Percentiles rank a stretch among this genome's conserved stretches.
Conservation (phyloP, 2,329 filamentous ascomycete genomes). For the Alternaria angustiovoidea region DNA sequence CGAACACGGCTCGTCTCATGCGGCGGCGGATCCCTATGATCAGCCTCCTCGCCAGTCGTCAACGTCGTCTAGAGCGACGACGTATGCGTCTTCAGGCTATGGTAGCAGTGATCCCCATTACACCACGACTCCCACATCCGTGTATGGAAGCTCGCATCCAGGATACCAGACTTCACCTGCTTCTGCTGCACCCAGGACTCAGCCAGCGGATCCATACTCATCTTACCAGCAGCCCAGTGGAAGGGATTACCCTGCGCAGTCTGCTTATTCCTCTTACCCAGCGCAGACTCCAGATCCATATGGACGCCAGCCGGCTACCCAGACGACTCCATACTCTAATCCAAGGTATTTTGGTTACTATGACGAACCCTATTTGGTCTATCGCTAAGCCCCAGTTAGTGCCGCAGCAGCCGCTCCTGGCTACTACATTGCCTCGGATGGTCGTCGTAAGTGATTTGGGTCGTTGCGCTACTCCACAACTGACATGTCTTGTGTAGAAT, state of each 20-base stretch:
- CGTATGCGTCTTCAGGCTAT: constrained; percentile 30
- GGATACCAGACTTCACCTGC: constrained; percentile 37
- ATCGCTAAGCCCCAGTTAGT: constrained; percentile 51
- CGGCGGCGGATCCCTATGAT: constrained; percentile 28
- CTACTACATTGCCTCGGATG: constrained; percentile 51
- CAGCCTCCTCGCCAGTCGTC: constrained; percentile 21
- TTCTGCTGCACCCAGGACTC: constrained; percentile 40
- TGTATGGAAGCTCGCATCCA: constrained; percentile 37
- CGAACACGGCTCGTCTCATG: constrained; percentile 21
- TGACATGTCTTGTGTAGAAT: constrained; percentile 40
- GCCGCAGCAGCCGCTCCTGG: constrained; percentile 42
- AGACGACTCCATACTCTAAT: constrained; percentile 32
- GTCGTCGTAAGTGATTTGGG: constrained; percentile 45
- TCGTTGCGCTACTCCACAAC: constrained; percentile 11
- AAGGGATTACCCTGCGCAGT: constrained; percentile 34
- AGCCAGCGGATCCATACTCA: constrained; percentile 44
- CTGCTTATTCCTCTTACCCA: constrained; percentile 39
- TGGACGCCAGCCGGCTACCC: constrained; percentile 30
- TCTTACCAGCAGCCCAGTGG: constrained; percentile 36
- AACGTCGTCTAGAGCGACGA: constrained; percentile 22
- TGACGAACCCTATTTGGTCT: constrained; percentile 50
- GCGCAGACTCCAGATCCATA: constrained; percentile 42
- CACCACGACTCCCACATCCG: constrained; percentile 41
- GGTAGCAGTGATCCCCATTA: constrained; percentile 42
- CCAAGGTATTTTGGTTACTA: constrained; percentile 55